Percentiles rank a stretch among this genome's conserved stretches.
These are phyloP conservation scores for Tolypocladium tropicale DNA, from an alignment of 2,329 filamentous ascomycete species.

Conservation along the genomic window DNA sequence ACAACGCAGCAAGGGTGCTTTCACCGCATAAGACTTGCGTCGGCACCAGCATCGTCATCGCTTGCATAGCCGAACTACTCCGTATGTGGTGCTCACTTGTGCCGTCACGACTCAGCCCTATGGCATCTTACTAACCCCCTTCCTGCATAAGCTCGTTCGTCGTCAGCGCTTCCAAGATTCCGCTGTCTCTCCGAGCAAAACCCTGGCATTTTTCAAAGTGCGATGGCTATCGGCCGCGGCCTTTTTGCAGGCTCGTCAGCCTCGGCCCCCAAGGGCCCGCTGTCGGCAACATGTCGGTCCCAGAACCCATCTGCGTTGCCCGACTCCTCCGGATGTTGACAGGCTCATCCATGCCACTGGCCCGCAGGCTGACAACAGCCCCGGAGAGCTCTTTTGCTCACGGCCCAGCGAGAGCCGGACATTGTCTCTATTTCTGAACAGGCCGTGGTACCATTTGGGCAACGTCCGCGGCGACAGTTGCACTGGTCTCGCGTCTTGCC, in stretches of 20 bases:
- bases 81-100: not conserved
- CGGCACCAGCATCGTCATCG: not conserved
- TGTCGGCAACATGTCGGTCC: not conserved
- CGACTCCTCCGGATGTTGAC: not conserved
- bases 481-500: not conserved
- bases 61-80: not conserved
- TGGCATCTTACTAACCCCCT: not conserved
- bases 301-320: not conserved
- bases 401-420: not conserved
- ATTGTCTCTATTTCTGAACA: not conserved
- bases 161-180: not conserved
- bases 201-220: too few relatives aligned
- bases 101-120: not conserved
- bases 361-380: not conserved
- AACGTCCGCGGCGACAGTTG: not conserved
- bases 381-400: not conserved
- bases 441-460: not conserved
- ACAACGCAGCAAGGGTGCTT: too few relatives aligned
- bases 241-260: not conserved
- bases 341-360: not conserved
- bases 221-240: not conserved
- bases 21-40: not conserved
- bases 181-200: not conserved
- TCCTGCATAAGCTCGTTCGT: not conserved
- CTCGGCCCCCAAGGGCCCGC: not conserved